These are phyloP conservation scores for Amaranthus cruentus DNA, from an alignment of 148 eudicot genomes.

Conservation along the genomic window DNA sequence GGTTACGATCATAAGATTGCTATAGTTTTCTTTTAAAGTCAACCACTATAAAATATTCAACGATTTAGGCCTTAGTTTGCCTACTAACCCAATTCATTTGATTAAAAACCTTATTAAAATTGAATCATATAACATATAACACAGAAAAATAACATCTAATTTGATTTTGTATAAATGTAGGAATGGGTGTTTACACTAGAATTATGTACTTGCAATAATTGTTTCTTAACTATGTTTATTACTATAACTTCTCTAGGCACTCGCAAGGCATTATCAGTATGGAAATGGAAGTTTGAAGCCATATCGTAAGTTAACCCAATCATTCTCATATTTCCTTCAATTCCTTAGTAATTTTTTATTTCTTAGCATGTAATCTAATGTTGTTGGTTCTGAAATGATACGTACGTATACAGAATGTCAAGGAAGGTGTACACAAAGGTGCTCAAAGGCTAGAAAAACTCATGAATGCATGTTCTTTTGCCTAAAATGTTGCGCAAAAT, in stretches of 20 bases:
- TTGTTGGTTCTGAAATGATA: neutral
- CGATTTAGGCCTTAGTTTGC: too few relatives aligned
- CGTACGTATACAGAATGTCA: slow-evolving; percentile 23
- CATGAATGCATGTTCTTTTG: slow-evolving; percentile 45
- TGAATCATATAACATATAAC: too few relatives aligned
- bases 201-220: too few relatives aligned
- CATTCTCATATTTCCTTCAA: neutral
- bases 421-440: slow-evolving; percentile 18
- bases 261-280: slow-evolving; percentile 7
- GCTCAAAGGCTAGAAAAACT: slow-evolving; percentile 19
- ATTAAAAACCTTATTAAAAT: too few relatives aligned
- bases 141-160: too few relatives aligned
- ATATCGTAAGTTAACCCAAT: neutral
- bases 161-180: too few relatives aligned
- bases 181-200: too few relatives aligned
- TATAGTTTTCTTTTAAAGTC: too few relatives aligned
- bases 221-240: neutral
- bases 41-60: too few relatives aligned
- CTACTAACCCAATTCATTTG: too few relatives aligned
- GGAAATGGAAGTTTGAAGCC: slow-evolving; percentile 17
- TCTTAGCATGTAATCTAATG: too few relatives aligned
- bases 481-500: slow-evolving; percentile 39
- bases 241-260: neutral
- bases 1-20: too few relatives aligned
- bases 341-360: neutral